Percentiles rank a stretch among this genome's conserved stretches.
phyloP scores from a whole-genome alignment of 345 rosid genomes.

The Raphanus raphanistrum region DNA sequence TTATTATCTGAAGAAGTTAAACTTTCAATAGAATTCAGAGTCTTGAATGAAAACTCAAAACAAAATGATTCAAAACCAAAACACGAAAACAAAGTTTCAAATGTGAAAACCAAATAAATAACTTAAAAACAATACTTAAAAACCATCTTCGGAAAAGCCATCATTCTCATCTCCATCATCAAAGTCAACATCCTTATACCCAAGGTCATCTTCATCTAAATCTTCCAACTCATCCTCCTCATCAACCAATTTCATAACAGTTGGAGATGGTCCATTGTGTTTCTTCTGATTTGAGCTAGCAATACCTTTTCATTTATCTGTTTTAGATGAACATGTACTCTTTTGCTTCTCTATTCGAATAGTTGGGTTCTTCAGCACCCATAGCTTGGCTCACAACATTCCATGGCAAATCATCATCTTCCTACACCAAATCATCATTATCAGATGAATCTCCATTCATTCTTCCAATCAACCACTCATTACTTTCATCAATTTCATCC shows the following conservation, averaged over 20 bases:
- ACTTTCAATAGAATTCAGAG: too few relatives aligned
- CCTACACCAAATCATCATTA: background rate
- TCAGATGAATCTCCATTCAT: background rate
- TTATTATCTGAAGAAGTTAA: background rate
- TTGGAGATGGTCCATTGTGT: background rate
- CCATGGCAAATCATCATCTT: background rate
- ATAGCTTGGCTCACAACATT: background rate
- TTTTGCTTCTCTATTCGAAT: background rate
- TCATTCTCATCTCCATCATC: background rate
- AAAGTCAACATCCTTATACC: background rate
- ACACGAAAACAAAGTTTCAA: background rate
- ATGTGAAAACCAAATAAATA: background rate
- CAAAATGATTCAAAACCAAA: too few relatives aligned
- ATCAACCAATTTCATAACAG: background rate
- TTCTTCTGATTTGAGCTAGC: background rate
- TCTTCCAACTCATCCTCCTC: background rate
- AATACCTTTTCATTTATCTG: background rate
- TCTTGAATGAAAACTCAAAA: too few relatives aligned
- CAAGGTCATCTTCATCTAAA: background rate
- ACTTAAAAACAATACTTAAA: background rate
- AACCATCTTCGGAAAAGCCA: background rate
- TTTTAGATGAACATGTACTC: background rate
- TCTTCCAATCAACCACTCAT: background rate
- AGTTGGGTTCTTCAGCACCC: background rate
- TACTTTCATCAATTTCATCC: background rate